These are phyloP conservation scores for Cutaneotrichosporon cavernicola DNA, from an alignment of 1,284 basidiomycete species.

Conservation along the genomic window DNA sequence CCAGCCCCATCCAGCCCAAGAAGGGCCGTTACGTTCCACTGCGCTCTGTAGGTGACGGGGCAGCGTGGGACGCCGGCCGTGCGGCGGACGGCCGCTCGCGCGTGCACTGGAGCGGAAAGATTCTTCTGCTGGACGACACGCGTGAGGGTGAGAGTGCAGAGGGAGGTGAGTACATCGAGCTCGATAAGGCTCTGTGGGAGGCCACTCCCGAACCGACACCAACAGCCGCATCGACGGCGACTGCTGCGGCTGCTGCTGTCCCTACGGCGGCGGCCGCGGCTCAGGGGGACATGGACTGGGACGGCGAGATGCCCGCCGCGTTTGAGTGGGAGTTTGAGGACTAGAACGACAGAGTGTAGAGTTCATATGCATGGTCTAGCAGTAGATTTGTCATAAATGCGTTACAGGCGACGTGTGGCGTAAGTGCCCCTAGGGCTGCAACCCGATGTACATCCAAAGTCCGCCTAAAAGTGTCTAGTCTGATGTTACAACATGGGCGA, in stretches of 20 bases:
- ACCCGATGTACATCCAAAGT: background rate
- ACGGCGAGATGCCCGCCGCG: slow-evolving; percentile 69
- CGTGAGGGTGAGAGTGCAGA: slow-evolving; percentile 14
- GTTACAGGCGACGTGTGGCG: too few species aligned
- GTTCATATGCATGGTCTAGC: slow-evolving; percentile 14
- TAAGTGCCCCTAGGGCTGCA: too few species aligned
- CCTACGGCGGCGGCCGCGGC: slow-evolving; percentile 35
- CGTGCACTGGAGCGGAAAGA: slow-evolving; percentile 61
- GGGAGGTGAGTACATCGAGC: slow-evolving; percentile 66
- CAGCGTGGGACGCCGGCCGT: slow-evolving; percentile 22
- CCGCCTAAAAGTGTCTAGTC: background rate
- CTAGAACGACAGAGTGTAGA: slow-evolving; percentile 23
- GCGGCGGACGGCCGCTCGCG: slow-evolving; percentile 24
- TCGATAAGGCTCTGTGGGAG: slow-evolving; percentile 56
- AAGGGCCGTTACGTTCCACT: slow-evolving; percentile 26
- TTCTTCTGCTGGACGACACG: slow-evolving; percentile 72
- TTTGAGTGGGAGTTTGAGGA: slow-evolving; percentile 52
- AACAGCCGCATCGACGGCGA: slow-evolving; percentile 24
- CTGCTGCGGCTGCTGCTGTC: slow-evolving; percentile 35
- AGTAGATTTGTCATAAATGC: background rate
- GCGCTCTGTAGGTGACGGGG: slow-evolving; percentile 24
- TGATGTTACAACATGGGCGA: background rate
- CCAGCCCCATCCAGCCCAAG: slow-evolving; percentile 16
- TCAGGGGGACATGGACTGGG: slow-evolving; percentile 58
- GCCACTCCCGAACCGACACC: slow-evolving; percentile 41